Percentiles rank a stretch among this genome's conserved stretches.
Conservation (phyloP, 2,329 filamentous ascomycete species). For the Diaporthe ilicicola region DNA sequence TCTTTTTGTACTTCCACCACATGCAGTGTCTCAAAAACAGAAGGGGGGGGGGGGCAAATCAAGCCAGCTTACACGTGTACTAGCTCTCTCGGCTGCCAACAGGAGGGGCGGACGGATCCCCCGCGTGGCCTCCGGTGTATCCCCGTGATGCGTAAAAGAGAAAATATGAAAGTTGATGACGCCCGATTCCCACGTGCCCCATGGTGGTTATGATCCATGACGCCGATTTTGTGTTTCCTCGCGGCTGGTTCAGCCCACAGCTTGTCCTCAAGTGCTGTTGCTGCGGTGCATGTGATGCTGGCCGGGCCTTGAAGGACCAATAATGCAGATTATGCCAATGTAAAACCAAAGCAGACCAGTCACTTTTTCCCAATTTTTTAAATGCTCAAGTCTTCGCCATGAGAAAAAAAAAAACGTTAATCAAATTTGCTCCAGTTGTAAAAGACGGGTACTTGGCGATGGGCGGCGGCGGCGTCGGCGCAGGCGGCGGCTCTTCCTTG, state of each 20-base stretch:
- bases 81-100: too few relatives aligned
- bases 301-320: background rate
- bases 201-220: background rate
- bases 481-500: constrained; percentile 7
- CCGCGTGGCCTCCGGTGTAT: background rate
- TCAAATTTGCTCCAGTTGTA: background rate
- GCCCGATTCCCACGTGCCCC: constrained; percentile 9
- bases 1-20: background rate
- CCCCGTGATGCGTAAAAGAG: background rate
- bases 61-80: too few relatives aligned
- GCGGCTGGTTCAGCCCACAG: background rate
- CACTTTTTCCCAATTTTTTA: background rate
- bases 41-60: background rate
- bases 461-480: constrained; percentile 13
- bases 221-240: constrained; percentile 11
- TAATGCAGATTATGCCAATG: background rate
- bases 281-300: background rate
- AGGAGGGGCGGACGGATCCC: background rate
- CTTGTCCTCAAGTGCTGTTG: too few relatives aligned
- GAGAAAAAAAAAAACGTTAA: background rate
- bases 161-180: background rate
- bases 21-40: background rate
- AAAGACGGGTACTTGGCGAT: constrained; percentile 10
- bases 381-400: background rate
- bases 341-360: background rate